A percentile compares a stretch with the other conserved stretches of the same genome.
Evolutionary conservation across 2,329 filamentous ascomycete genomes (phyloP).

Genomic region (Fusarium staphyleae): DNA sequence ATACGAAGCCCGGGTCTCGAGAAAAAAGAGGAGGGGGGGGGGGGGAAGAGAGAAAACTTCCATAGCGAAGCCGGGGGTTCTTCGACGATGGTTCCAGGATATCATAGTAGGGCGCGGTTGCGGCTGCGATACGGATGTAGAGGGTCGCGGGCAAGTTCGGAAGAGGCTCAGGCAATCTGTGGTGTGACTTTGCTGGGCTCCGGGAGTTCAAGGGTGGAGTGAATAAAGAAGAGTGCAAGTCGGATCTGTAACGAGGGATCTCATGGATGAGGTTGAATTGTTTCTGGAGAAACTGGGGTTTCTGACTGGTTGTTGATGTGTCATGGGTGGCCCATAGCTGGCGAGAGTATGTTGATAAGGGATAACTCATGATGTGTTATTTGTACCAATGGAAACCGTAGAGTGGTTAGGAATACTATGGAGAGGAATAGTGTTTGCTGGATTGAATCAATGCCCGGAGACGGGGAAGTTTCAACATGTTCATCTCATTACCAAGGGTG

Average conservation of each 20-base stretch:
- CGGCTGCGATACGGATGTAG: conserved; percentile 3
- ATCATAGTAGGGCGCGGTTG: neutral
- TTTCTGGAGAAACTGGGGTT: neutral
- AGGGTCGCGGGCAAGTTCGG: conserved; percentile 23
- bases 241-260: neutral
- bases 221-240: neutral
- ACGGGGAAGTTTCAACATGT: neutral
- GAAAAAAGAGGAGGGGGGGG: conserved; percentile 3
- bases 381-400: too few species aligned
- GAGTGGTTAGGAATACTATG: neutral
- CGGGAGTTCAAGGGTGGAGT: conserved; percentile 23
- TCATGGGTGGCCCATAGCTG: neutral
- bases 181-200: conserved; percentile 27
- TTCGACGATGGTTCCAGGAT: conserved; percentile 3
- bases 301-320: neutral
- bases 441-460: neutral
- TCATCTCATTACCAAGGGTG: neutral
- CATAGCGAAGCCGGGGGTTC: neutral
- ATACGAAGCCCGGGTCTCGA: conserved; percentile 10
- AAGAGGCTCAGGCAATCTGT: conserved; percentile 23
- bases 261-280: neutral
- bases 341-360: neutral
- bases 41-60: neutral
- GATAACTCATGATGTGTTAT: neutral
- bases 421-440: accelerated